Percentiles rank a stretch among this genome's conserved stretches.
Conservation (phyloP, 2,329 filamentous ascomycete genomes). For the Venturiaceae sp. region DNA sequence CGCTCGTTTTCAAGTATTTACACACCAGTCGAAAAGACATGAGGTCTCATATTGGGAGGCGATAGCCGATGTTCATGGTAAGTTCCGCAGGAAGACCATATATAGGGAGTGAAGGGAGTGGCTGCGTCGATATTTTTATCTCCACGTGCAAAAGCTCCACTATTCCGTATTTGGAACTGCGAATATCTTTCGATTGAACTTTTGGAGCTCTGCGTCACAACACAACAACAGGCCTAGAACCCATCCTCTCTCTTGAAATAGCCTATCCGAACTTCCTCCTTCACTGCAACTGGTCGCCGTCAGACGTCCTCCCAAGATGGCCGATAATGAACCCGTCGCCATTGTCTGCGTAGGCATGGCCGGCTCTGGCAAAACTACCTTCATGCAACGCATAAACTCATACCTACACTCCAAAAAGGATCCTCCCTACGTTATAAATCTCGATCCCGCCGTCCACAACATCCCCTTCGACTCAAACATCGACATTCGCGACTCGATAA, state of each 20-base stretch:
- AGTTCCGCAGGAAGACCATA: too few relatives aligned
- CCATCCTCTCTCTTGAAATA: not conserved
- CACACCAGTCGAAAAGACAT: too few relatives aligned
- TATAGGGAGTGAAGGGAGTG: too few relatives aligned
- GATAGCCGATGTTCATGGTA: too few relatives aligned
- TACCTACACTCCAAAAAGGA: conserved; percentile 73
- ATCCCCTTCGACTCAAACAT: conserved; percentile 97
- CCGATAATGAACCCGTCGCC: conserved; percentile 46
- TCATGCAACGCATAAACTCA: conserved; percentile 97
- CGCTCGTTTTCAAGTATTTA: too few relatives aligned
- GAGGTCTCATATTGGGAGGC: too few relatives aligned
- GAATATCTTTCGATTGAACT: not conserved
- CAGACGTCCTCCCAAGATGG: not conserved
- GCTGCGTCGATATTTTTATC: too few relatives aligned
- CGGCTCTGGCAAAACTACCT: conserved; percentile 97
- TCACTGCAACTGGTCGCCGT: not conserved
- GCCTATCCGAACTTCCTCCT: not conserved
- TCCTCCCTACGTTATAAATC: conserved; percentile 90
- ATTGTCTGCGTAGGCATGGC: conserved; percentile 98
- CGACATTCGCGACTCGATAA: conserved; percentile 96
- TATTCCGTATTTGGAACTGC: not conserved
- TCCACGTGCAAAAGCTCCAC: not conserved
- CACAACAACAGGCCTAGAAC: not conserved
- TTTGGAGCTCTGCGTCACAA: not conserved
- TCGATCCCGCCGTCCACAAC: conserved; percentile 87